phyloP scores from a whole-genome alignment of 179 eudicot genomes.

The Beta macrorhiza region DNA sequence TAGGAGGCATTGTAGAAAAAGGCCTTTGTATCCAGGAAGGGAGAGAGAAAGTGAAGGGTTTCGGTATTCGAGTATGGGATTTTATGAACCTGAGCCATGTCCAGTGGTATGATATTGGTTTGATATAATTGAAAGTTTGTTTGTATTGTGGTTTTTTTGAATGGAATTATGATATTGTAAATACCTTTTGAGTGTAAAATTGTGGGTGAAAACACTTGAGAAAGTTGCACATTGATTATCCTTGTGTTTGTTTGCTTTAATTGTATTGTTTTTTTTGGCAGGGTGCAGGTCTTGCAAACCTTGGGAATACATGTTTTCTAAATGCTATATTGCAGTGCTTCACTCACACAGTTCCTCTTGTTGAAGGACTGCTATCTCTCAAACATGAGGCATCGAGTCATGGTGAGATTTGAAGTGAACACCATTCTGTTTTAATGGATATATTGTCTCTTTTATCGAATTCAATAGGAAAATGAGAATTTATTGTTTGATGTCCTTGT shows the following conservation, averaged over 20 bases:
- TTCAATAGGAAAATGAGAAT: background rate
- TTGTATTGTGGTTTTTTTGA: background rate
- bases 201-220: background rate
- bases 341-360: slow-evolving; percentile 74
- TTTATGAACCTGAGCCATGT: slow-evolving; percentile 27
- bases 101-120: slow-evolving; percentile 41
- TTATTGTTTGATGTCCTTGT: background rate
- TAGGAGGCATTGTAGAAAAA: background rate
- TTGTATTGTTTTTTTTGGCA: slow-evolving; percentile 27
- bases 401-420: slow-evolving; percentile 34
- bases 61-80: background rate
- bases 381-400: slow-evolving; percentile 42
- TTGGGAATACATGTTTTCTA: slow-evolving; percentile 91
- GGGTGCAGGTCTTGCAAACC: slow-evolving; percentile 80
- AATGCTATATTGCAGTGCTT: slow-evolving; percentile 85
- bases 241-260: background rate
- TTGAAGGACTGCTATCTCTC: slow-evolving; percentile 50
- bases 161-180: background rate
- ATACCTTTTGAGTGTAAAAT: background rate
- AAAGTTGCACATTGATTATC: background rate
- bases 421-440: no score
- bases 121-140: background rate
- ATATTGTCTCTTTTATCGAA: no score
- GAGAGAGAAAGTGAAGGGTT: background rate
- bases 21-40: no score